phyloP scores from a whole-genome alignment of 1,284 basidiomycete genomes.

The Ustilago esculenta region DNA sequence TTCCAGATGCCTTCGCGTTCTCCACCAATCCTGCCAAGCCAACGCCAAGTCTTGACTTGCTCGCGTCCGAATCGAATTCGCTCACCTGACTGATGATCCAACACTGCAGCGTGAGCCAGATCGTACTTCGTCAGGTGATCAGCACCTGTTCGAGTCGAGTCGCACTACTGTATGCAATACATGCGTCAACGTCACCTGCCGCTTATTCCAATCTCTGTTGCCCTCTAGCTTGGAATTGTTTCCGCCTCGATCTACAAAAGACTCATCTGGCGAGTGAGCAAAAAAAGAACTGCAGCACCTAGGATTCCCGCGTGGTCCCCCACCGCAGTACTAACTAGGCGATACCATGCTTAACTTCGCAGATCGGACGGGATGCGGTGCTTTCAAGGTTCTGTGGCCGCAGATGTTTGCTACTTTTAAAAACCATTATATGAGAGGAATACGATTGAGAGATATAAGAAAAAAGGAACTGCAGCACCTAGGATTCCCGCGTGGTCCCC shows the following conservation, averaged over 20 bases:
- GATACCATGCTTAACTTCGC: slow-evolving; percentile 81
- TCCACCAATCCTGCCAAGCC: too few relatives aligned
- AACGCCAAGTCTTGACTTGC: not conserved
- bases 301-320: slow-evolving; percentile 85
- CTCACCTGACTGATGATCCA: too few relatives aligned
- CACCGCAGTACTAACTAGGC: slow-evolving; percentile 84
- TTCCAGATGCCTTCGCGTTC: slow-evolving; percentile 9
- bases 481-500: slow-evolving; percentile 85
- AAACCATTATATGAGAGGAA: too few relatives aligned
- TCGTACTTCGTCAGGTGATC: not conserved
- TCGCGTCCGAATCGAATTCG: not conserved
- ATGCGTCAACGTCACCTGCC: slow-evolving; percentile 21
- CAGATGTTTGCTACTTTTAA: too few relatives aligned
- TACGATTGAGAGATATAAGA: too few relatives aligned
- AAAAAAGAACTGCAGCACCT: slow-evolving; percentile 65
- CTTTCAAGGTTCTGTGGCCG: slow-evolving; percentile 81
- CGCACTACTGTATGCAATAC: slow-evolving; percentile 5
- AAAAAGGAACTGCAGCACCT: slow-evolving; percentile 71
- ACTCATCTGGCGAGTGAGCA: too few relatives aligned
- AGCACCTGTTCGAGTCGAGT: not conserved
- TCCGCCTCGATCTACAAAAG: too few relatives aligned
- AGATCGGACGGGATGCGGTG: slow-evolving; percentile 83
- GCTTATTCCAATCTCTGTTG: slow-evolving; percentile 1
- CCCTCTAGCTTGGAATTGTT: not conserved
- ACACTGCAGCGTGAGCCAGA: not conserved